These are phyloP conservation scores for Zizania palustris DNA, from an alignment of 202 grass and related monocot species.

Conservation along the genomic window DNA sequence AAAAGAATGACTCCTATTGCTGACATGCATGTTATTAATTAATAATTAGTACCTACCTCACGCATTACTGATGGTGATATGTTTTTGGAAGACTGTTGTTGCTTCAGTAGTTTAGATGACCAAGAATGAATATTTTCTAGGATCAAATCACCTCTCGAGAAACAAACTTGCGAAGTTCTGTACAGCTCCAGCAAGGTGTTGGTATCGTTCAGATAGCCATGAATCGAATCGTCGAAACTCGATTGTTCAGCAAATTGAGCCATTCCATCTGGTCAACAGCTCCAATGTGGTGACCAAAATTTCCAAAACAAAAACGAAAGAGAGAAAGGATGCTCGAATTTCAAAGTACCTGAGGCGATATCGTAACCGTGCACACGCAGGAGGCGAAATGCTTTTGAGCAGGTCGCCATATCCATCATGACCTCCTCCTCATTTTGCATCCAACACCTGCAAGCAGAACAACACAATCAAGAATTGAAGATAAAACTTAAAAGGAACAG, in stretches of 20 bases:
- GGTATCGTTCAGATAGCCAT: constrained; percentile 67
- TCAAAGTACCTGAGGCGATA: constrained; percentile 46
- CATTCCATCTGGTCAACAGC: constrained; percentile 43
- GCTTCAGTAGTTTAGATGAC: constrained; percentile 57
- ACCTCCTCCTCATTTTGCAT: constrained; percentile 49
- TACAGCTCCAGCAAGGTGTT: constrained; percentile 65
- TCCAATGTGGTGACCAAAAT: background rate
- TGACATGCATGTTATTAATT: background rate
- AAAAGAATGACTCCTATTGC: background rate
- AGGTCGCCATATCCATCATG: constrained; percentile 41
- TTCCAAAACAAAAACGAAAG: background rate
- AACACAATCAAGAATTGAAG: background rate
- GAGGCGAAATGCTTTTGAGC: constrained; percentile 55
- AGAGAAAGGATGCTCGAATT: background rate
- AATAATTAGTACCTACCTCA: background rate
- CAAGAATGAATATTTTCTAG: constrained; percentile 59
- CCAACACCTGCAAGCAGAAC: constrained; percentile 43
- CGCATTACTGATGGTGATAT: constrained; percentile 5
- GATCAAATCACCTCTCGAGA: constrained; percentile 48
- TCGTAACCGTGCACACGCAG: constrained; percentile 54
- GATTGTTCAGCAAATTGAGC: constrained; percentile 46
- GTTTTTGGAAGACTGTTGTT: constrained; percentile 50
- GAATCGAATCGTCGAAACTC: constrained; percentile 33
- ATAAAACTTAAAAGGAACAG: constrained; percentile 10
- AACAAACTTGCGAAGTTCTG: constrained; percentile 63